Evolutionary conservation across 805 yeast species (phyloP).

Genomic region (Ogataea ramenticola): DNA sequence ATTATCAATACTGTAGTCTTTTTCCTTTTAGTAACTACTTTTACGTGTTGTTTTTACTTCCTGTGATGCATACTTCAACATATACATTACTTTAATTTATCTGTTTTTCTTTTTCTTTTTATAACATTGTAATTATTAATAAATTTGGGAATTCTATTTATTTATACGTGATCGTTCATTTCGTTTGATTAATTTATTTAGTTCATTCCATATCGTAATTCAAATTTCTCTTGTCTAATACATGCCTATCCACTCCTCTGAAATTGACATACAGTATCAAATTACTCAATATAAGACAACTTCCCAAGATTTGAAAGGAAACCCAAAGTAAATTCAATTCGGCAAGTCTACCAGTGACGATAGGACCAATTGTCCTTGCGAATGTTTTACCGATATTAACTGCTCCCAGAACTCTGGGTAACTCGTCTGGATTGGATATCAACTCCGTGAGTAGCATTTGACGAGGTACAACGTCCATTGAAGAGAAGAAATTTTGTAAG

Average conservation of each 20-base stretch:
- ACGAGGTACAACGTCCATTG: conserved; percentile 92
- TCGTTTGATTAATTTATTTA: no score
- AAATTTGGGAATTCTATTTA: no score
- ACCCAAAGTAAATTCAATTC: conserved; percentile 35
- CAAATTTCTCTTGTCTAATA: conserved; percentile 11
- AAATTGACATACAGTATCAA: conserved; percentile 35
- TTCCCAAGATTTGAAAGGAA: conserved; percentile 48
- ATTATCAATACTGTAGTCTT: no score
- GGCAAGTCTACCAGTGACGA: conserved; percentile 71
- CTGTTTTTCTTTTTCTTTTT: not conserved
- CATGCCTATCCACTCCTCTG: conserved; percentile 29
- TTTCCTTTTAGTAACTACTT: not conserved
- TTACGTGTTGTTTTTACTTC: not conserved
- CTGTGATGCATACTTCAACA: not conserved
- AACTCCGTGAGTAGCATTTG: conserved; percentile 70
- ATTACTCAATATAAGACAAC: conserved; percentile 43
- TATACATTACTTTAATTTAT: not conserved
- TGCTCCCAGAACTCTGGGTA: conserved; percentile 74
- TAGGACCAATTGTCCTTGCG: conserved; percentile 78
- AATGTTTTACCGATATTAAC: conserved; percentile 83
- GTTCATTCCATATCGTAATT: conserved; percentile 12
- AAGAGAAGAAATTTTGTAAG: conserved; percentile 52
- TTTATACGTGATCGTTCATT: not conserved
- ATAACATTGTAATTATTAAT: not conserved
- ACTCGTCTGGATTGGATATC: conserved; percentile 48